Percentiles rank a stretch among this genome's conserved stretches.
Evolutionary conservation across 192 early-diverging fungal genomes (phyloP).

Genomic region (Podochytrium sp.): DNA sequence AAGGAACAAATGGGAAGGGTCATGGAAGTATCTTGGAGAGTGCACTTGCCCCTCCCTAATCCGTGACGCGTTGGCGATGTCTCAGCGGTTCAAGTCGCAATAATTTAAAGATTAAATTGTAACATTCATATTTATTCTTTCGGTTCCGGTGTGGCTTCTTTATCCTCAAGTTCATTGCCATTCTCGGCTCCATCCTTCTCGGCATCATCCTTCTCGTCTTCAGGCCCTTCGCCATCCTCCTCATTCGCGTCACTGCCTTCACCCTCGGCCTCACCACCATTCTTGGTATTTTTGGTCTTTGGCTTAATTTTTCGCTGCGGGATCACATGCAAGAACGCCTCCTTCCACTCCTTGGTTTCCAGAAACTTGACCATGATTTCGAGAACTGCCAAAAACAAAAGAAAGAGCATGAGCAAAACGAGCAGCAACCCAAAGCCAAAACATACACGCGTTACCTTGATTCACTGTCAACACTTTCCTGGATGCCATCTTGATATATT

Average conservation of each 20-base stretch:
- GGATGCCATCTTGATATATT: constrained; percentile 78
- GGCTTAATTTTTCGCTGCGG: constrained; percentile 75
- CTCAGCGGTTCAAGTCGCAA: no score
- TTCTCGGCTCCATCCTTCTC: constrained; percentile 16
- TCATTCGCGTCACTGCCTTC: constrained; percentile 12
- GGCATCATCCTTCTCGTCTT: constrained; percentile 15
- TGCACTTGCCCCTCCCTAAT: background rate
- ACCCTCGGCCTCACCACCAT: background rate
- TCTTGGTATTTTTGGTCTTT: background rate
- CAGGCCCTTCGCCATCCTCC: constrained; percentile 12
- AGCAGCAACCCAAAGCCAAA: background rate
- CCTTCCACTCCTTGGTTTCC: constrained; percentile 80
- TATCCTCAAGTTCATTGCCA: background rate
- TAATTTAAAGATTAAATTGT: no score
- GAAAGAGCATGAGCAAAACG: no score
- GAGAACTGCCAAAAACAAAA: constrained; percentile 66
- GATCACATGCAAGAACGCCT: constrained; percentile 87
- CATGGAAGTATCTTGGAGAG: background rate
- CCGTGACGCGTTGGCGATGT: no score
- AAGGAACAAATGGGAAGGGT: no score
- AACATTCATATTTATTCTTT: no score
- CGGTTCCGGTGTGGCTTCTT: no score
- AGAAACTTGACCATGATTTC: constrained; percentile 86
- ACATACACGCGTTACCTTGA: constrained; percentile 56
- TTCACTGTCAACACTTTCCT: constrained; percentile 92